phyloP scores from a whole-genome alignment of 140 eudicot genomes.

The Oenanthe javanica region DNA sequence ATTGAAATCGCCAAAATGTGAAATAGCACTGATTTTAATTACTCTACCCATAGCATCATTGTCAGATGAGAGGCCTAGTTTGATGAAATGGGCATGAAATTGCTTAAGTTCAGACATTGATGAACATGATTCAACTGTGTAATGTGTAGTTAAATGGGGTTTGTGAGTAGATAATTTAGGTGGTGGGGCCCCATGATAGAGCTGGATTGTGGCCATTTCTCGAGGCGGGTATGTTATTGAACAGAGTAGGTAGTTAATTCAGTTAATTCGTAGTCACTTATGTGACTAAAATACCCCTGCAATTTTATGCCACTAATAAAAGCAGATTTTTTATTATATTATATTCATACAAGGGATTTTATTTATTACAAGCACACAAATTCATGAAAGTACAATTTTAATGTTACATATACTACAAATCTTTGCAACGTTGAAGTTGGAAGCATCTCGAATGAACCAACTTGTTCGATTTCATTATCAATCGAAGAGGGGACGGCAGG shows the following conservation, averaged over 20 bases:
- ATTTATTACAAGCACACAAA: no score
- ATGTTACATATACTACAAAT: no score
- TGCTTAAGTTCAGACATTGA: conserved; percentile 55
- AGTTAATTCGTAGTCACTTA: not conserved
- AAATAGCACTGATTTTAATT: conserved; percentile 55
- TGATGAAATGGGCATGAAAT: conserved; percentile 54
- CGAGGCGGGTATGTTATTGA: not conserved
- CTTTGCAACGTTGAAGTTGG: no score
- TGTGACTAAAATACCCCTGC: not conserved
- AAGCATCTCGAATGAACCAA: no score
- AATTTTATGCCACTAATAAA: no score
- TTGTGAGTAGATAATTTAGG: not conserved
- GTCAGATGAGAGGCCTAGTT: conserved; percentile 52
- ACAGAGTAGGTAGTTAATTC: not conserved
- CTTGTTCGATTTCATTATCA: no score
- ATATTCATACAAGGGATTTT: no score
- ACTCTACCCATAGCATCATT: conserved; percentile 58
- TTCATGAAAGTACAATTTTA: no score
- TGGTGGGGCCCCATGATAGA: conserved; percentile 6
- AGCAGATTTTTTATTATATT: no score
- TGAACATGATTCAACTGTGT: conserved; percentile 37
- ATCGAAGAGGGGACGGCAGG: no score
- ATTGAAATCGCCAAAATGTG: conserved; percentile 42
- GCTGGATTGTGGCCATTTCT: not conserved
- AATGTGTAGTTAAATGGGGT: conserved; percentile 8